phyloP scores from a whole-genome alignment of 805 yeast genomes.

The Myxozyma vanderwaltii region DNA sequence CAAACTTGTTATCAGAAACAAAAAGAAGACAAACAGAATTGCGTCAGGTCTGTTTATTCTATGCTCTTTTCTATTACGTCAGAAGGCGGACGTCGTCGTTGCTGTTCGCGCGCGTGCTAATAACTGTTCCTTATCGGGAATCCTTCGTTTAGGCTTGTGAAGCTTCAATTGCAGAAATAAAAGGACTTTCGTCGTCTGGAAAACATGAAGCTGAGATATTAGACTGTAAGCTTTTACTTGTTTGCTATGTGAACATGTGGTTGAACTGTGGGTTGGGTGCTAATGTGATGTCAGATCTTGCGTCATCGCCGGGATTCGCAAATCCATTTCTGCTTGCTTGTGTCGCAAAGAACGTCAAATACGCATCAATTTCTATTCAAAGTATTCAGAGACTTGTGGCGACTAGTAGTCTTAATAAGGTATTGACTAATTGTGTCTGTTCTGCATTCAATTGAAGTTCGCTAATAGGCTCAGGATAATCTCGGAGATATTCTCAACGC shows the following conservation, averaged over 20 bases:
- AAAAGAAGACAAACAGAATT: conserved; percentile 73
- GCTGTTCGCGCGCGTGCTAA: conserved; percentile 35
- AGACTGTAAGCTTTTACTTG: conserved; percentile 29
- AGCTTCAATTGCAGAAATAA: conserved; percentile 30
- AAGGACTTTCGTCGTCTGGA: conserved; percentile 24
- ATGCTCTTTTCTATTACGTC: no score
- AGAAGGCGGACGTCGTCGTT: no score
- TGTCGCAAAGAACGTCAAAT: conserved; percentile 71
- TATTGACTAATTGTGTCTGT: conserved; percentile 23
- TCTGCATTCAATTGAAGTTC: conserved; percentile 34
- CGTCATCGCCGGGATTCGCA: conserved; percentile 56
- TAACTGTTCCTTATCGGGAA: not conserved
- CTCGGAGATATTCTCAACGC: conserved; percentile 62
- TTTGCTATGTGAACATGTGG: no score
- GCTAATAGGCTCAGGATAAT: conserved; percentile 9
- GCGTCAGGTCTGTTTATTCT: conserved; percentile 54
- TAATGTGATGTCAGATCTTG: conserved; percentile 38
- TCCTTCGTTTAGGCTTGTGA: conserved; percentile 38
- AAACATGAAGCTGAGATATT: conserved; percentile 36
- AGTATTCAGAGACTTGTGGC: conserved; percentile 64
- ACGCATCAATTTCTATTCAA: conserved; percentile 71
- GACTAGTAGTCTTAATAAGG: conserved; percentile 55
- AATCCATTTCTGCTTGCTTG: conserved; percentile 75
- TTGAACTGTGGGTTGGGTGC: no score
- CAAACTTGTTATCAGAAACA: conserved; percentile 64